These are phyloP conservation scores for Pseudogymnoascus sp. DNA, from an alignment of 2,329 filamentous ascomycete genomes.

Conservation along the genomic window DNA sequence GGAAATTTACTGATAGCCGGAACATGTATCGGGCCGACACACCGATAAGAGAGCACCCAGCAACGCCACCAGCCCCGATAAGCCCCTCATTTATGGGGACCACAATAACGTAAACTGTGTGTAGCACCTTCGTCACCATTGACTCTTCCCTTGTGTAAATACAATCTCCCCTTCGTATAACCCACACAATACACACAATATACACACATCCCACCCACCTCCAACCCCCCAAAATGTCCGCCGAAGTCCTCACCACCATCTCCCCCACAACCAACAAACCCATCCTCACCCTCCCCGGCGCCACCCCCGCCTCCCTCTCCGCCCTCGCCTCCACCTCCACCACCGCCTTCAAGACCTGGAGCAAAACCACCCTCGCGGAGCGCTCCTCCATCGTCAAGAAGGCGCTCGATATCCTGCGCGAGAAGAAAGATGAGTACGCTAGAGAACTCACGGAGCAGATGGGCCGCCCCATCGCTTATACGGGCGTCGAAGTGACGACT, in stretches of 20 bases:
- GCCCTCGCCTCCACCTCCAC: conserved; percentile 63
- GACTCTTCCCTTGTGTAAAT: background rate
- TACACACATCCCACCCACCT: no score
- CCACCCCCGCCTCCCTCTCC: conserved; percentile 61
- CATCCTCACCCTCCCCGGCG: conserved; percentile 69
- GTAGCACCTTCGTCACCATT: background rate
- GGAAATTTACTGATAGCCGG: conserved; percentile 5
- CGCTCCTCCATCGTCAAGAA: conserved; percentile 74
- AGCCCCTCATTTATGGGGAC: conserved; percentile 7
- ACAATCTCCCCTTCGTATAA: background rate
- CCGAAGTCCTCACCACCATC: conserved; percentile 65
- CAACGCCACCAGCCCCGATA: conserved; percentile 1
- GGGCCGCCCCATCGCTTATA: conserved; percentile 86
- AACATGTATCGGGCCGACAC: background rate
- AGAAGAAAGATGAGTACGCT: conserved; percentile 70
- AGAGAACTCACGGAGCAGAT: conserved; percentile 88
- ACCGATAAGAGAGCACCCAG: background rate
- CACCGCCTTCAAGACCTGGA: conserved; percentile 68
- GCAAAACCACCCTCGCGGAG: conserved; percentile 63
- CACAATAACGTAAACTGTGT: background rate
- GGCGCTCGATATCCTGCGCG: conserved; percentile 61
- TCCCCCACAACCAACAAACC: conserved; percentile 83
- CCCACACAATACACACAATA: background rate
- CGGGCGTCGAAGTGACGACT: conserved; percentile 73
- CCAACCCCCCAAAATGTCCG: conserved; percentile 41